Base-by-base conservation (phyloP, 2,329 filamentous ascomycete genomes). In the Fusarium avenaceum region DNA sequence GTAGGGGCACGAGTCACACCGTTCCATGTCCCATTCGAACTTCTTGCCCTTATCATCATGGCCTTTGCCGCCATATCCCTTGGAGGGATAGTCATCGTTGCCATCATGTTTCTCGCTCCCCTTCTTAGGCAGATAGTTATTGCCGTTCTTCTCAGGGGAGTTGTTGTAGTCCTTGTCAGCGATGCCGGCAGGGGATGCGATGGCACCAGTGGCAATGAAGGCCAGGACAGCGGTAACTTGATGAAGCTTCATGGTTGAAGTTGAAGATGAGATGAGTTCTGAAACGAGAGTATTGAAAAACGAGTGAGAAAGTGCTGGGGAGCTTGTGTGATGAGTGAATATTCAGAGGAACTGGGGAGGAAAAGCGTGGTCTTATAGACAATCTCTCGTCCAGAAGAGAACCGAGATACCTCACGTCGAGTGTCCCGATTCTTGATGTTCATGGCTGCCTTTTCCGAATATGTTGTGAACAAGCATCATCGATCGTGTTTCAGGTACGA, bases 121-220 rank as follows among this genome's bases (percentile, higher is more conserved):
- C n/a, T 61, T 44, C 26, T 55, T 39, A 14, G 32, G 43, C 7
- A 47, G 35, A 7, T 32, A 49, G 17, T 26, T 35, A 9, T 56
- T 28, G 11, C 26, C 20, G 5, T 40, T 11, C 24, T 48, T 48
- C 22, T 47, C 20, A 17, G 48, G 49, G 17, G 19, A 17, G 14
- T 44, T 28, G 10, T n/a, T 49, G 47, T n/a, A 40, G 47, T 53
- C 46, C 15, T 40, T 53, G 13, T 60, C 49, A n/a, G 33, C 26
- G 15, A 44, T 43, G 11, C 55, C 55, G 9, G 28, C 44, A 30
- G 64, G 64, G 6, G 42, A 57, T 19, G 69, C 68, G 14, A 63
- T 39, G 50, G 51, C 63, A 43, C 69, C 68, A 20, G 68, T 63
- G 47, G 65, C 54, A 40, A 69, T 39, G 51, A 71, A 61, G 15